Conservation (phyloP, 2,329 filamentous ascomycete genomes). For the Fulvia fulva region DNA sequence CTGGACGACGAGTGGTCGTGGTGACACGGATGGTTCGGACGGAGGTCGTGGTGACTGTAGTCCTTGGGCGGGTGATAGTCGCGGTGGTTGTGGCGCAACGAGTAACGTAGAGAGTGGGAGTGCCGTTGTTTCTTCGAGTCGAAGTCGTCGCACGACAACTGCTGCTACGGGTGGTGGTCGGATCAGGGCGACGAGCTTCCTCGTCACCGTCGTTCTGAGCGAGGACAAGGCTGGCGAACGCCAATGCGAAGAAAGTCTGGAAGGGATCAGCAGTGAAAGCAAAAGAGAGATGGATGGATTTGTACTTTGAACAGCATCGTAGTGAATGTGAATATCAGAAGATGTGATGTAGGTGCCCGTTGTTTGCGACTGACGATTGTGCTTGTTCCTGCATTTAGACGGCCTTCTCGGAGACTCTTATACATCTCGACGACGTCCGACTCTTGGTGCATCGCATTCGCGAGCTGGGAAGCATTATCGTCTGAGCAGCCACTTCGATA, state of each 20-base stretch:
- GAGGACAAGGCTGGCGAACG: background rate
- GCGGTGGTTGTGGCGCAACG: background rate
- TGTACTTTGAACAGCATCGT: too few species aligned
- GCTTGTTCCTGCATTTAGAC: background rate
- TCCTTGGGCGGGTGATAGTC: background rate
- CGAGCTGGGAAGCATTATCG: background rate
- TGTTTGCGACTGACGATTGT: background rate
- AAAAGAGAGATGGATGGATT: background rate
- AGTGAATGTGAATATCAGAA: too few species aligned
- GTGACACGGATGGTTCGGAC: too few species aligned
- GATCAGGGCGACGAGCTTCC: too few species aligned
- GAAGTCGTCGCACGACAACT: background rate
- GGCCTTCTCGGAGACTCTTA: background rate
- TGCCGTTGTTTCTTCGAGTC: background rate
- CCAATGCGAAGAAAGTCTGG: background rate
- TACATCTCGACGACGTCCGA: background rate
- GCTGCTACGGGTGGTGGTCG: too few species aligned
- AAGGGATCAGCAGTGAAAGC: background rate
- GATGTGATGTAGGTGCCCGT: too few species aligned
- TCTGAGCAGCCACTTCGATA: slow-evolving; percentile 3
- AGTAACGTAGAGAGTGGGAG: background rate
- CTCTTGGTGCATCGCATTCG: background rate
- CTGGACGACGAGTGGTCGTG: too few species aligned
- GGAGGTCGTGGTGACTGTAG: background rate
- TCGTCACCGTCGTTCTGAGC: too few species aligned